These are phyloP conservation scores for Diaporthe caulivora DNA, from an alignment of 2,329 filamentous ascomycete species.

Conservation along the genomic window DNA sequence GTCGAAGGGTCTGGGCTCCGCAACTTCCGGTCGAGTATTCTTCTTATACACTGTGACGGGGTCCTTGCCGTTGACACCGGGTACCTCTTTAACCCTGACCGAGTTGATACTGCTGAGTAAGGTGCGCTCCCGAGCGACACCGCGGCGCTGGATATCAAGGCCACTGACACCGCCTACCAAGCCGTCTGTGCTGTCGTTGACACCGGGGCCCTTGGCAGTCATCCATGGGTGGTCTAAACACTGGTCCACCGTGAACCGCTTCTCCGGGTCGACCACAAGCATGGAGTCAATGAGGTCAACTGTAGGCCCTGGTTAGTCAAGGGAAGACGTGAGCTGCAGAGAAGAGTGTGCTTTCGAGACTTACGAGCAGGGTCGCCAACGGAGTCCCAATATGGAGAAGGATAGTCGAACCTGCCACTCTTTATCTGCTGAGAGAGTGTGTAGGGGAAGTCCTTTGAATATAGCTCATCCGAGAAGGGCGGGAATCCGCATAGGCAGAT, in stretches of 20 bases:
- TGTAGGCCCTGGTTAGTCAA: constrained; percentile 42
- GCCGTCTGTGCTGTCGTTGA: constrained; percentile 91
- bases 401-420: constrained; percentile 90
- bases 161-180: constrained; percentile 87
- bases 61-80: constrained; percentile 64
- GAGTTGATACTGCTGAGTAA: constrained; percentile 86
- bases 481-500: constrained; percentile 98
- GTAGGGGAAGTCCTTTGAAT: constrained; percentile 84
- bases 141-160: constrained; percentile 87
- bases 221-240: constrained; percentile 95
- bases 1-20: constrained; percentile 75
- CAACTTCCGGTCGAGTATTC: constrained; percentile 62
- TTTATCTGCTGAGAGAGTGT: constrained; percentile 91
- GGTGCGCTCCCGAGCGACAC: constrained; percentile 84
- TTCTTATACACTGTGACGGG: constrained; percentile 82
- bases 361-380: constrained; percentile 84
- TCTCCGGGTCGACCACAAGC: constrained; percentile 88
- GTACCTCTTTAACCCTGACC: constrained; percentile 69
- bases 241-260: constrained; percentile 88
- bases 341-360: constrained; percentile 43
- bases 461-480: constrained; percentile 95
- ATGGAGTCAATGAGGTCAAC: constrained; percentile 95
- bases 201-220: constrained; percentile 69
- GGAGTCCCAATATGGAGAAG: constrained; percentile 94
- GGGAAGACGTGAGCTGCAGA: not conserved